Evolutionary conservation across 2,329 filamentous ascomycete species (phyloP), one percentile per base, ranked within the genome.

Genomic region (Diaporthe longicolla): DNA sequence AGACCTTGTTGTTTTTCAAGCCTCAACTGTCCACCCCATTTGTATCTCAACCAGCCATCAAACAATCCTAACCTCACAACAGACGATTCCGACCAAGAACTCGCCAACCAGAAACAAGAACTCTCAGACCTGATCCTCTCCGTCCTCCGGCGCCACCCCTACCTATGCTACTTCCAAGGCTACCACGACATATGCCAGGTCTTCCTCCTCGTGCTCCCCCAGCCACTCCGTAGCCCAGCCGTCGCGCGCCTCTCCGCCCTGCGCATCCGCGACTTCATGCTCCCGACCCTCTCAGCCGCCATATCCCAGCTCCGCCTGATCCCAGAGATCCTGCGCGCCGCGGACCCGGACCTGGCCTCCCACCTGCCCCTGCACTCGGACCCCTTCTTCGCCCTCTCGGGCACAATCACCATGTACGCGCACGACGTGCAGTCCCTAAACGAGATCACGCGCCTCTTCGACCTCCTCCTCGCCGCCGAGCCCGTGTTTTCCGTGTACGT

Each of bases 141-240:
- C 77, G 91, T 97, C 19, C 89, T 99, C 59, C 93, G 97, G 70
- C 90, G 90, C 45, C 89, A 97, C 79, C 95, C 95, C 21, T 92
- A 93, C 81, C 90, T 99, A 48, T 95, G 92, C 86, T 99, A 99
- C 85, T 99, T 99, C 83, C 97, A 99, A 85, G 97, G 97, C 81
- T 99, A 97, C 82, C 97, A 99, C 83, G 97, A 99, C 85, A 98
- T 99, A 80, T 97, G 94, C 78, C 97, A 99, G 84, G 97, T 99
- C 32, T 89, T 99, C 74, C 89, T 98, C 54, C 89, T 99, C 19
- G 95, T 98, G 15, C 88, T 99, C 5, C 92, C 93, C 0, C 85
- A 90, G 13, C 80, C 87, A 29, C 82, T 87, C 71, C 92, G 94
- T 21, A 86, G 89, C 24, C 82, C 87, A 9, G 91, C 93, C 21